These are phyloP conservation scores for Trichosporon ovoides DNA, from an alignment of 1,284 basidiomycete species.

Conservation along the genomic window DNA sequence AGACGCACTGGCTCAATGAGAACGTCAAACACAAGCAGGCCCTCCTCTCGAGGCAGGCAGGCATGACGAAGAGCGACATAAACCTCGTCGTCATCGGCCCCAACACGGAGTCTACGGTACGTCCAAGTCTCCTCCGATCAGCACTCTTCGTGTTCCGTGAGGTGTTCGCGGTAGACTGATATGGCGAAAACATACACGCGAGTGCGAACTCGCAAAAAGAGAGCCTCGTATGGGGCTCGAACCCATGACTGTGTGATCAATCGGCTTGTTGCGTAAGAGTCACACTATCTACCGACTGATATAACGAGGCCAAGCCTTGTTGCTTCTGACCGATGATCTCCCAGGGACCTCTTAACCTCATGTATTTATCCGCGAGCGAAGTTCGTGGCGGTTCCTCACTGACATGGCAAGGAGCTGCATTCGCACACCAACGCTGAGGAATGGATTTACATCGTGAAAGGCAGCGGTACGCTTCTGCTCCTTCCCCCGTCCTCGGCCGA, in stretches of 20 bases:
- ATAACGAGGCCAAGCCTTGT: neutral
- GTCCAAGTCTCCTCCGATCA: neutral
- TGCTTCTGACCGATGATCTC: neutral
- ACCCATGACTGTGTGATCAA: conserved; percentile 6
- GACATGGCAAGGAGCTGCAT: conserved; percentile 20
- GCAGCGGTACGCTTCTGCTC: conserved; percentile 18
- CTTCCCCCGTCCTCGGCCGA: neutral
- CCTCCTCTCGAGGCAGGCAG: neutral
- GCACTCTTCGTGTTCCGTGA: neutral
- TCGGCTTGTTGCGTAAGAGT: conserved; percentile 5
- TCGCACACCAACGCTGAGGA: conserved; percentile 27
- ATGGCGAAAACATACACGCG: too few relatives aligned
- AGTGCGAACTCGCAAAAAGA: neutral
- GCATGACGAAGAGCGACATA: neutral
- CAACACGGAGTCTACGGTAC: neutral
- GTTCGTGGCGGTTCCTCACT: neutral
- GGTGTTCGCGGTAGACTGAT: neutral
- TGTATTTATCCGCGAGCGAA: too few relatives aligned
- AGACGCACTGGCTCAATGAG: neutral
- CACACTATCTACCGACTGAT: conserved; percentile 6
- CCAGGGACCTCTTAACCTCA: too few relatives aligned
- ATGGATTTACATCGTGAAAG: conserved; percentile 30
- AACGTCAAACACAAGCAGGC: neutral
- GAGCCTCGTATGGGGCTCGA: conserved; percentile 6
- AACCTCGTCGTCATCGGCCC: neutral